Conservation (phyloP, 371 early-diverging fungal genomes). For the Mucor velutinosus region DNA sequence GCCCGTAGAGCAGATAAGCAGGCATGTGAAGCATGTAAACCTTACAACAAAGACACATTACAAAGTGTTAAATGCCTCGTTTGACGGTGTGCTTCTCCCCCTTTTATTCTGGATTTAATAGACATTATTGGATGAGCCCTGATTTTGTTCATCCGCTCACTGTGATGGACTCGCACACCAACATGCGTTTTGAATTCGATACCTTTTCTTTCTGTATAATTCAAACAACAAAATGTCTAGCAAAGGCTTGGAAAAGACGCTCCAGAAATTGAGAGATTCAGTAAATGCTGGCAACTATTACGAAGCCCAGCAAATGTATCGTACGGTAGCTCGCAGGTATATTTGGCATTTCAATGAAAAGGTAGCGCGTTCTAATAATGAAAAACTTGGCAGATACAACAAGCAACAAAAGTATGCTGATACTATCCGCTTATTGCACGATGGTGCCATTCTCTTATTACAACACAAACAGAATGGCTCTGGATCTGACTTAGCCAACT, state of each 20-base stretch:
- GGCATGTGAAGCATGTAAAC: not conserved
- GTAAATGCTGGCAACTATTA: conserved; percentile 86
- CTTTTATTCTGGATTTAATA: too few relatives aligned
- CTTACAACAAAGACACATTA: not conserved
- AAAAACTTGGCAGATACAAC: conserved; percentile 60
- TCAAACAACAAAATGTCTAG: conserved; percentile 34
- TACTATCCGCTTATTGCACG: conserved; percentile 77
- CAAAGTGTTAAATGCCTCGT: too few relatives aligned
- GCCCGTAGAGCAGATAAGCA: not conserved
- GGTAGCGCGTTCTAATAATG: not conserved
- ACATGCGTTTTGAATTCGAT: not conserved
- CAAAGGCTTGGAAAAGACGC: conserved; percentile 72
- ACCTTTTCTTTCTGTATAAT: conserved; percentile 1
- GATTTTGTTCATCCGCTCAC: too few relatives aligned
- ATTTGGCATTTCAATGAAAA: not conserved
- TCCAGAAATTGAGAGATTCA: conserved; percentile 67
- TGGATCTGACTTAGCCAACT: conserved; percentile 81
- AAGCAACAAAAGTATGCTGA: conserved; percentile 81
- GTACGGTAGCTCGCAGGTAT: conserved; percentile 86
- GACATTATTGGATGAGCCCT: too few relatives aligned
- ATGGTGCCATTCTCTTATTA: conserved; percentile 78
- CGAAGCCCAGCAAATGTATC: conserved; percentile 93
- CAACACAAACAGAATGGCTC: conserved; percentile 82
- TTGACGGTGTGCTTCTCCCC: too few relatives aligned
- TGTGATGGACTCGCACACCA: not conserved